Evolutionary conservation across 2,329 filamentous ascomycete species (phyloP).

Genomic region (Neobulgaria alba): DNA sequence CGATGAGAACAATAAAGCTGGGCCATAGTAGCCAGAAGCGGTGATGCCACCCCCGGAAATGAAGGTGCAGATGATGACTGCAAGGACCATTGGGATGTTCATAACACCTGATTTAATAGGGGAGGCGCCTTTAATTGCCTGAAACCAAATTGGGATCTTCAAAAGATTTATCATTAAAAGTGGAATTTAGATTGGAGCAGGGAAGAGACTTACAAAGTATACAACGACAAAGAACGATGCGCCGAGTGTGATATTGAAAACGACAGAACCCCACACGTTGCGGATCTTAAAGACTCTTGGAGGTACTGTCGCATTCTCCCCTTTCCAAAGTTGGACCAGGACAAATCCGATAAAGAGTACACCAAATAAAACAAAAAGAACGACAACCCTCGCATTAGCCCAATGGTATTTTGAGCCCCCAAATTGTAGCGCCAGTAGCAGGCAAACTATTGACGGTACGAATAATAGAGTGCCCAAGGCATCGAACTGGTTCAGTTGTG

Average conservation of each 20-base stretch:
- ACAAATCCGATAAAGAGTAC: slow-evolving; percentile 22
- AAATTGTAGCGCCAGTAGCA: slow-evolving; percentile 24
- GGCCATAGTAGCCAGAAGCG: slow-evolving; percentile 24
- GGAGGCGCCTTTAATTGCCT: slow-evolving; percentile 35
- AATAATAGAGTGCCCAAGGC: slow-evolving; percentile 27
- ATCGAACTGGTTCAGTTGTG: slow-evolving; percentile 22
- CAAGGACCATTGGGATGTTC: slow-evolving; percentile 28
- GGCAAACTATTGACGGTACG: slow-evolving; percentile 19
- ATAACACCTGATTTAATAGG: slow-evolving; percentile 31
- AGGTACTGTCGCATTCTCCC: slow-evolving; percentile 32
- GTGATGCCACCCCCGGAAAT: slow-evolving; percentile 26
- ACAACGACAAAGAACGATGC: slow-evolving; percentile 21
- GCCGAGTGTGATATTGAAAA: slow-evolving; percentile 29
- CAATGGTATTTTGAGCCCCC: slow-evolving; percentile 21
- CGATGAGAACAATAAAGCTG: slow-evolving; percentile 15
- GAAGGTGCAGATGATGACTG: slow-evolving; percentile 25
- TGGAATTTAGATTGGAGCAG: not conserved
- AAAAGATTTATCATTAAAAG: not conserved
- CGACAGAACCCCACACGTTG: slow-evolving; percentile 24
- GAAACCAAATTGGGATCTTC: slow-evolving; percentile 35
- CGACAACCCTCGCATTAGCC: slow-evolving; percentile 28
- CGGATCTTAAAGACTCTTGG: slow-evolving; percentile 30
- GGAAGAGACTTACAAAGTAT: slow-evolving; percentile 17
- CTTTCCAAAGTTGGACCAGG: slow-evolving; percentile 28
- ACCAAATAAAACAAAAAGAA: slow-evolving; percentile 23